phyloP scores from a whole-genome alignment of 163 green algal species.

The Volvox carteri region DNA sequence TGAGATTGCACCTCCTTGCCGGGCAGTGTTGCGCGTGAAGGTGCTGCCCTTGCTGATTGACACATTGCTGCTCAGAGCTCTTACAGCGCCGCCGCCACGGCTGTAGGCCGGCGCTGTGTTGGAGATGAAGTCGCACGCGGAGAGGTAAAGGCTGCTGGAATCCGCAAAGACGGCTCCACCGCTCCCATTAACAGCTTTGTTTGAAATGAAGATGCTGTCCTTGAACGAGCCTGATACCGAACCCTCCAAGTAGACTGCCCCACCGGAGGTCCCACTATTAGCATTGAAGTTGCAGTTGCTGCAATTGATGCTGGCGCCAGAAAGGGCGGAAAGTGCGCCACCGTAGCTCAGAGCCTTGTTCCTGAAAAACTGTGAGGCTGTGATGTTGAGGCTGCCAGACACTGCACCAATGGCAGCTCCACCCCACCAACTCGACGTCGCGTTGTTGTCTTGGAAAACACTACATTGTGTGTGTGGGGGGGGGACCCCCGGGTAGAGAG shows the following conservation, averaged over 20 bases:
- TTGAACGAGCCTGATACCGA: not conserved
- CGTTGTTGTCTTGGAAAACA: not conserved
- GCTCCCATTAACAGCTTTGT: not conserved
- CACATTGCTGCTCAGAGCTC: not conserved
- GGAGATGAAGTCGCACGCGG: not conserved
- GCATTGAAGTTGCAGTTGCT: not conserved
- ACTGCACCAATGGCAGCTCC: too few species aligned
- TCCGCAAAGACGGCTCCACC: conserved; percentile 7
- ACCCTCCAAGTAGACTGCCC: not conserved
- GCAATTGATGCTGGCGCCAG: not conserved
- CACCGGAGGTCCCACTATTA: not conserved
- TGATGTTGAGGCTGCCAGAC: not conserved
- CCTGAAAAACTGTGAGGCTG: not conserved
- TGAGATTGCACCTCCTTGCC: not conserved
- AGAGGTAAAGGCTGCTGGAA: not conserved
- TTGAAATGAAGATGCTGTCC: not conserved
- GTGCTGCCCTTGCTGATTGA: not conserved
- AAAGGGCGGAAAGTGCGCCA: not conserved
- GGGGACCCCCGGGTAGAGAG: too few species aligned
- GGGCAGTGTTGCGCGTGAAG: not conserved
- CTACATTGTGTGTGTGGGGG: too few species aligned
- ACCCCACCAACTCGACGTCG: too few species aligned
- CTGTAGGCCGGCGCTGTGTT: too few species aligned
- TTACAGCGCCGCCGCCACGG: not conserved
- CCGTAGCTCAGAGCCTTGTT: not conserved